These are phyloP conservation scores for Lycium barbarum DNA, from an alignment of 257 asterid genomes.

Conservation along the genomic window DNA sequence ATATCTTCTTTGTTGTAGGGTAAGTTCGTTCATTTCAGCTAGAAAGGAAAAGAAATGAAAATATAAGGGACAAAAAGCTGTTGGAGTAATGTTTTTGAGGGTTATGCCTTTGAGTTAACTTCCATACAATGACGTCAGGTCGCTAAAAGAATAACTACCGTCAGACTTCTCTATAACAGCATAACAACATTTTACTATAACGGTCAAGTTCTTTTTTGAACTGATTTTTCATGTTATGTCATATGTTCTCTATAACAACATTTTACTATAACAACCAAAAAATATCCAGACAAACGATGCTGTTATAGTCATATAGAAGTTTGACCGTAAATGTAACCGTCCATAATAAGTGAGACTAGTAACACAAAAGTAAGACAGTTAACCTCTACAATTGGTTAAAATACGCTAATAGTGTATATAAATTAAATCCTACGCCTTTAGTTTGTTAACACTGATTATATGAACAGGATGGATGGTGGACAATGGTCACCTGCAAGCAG, in stretches of 20 bases:
- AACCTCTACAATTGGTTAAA: not conserved
- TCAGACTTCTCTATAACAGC: too few relatives aligned
- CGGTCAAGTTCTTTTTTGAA: too few relatives aligned
- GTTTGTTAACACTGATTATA: not conserved
- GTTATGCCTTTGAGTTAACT: not conserved
- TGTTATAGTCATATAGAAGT: too few relatives aligned
- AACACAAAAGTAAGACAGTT: not conserved
- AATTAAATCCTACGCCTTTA: not conserved
- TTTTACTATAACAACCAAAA: too few relatives aligned
- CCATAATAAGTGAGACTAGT: not conserved
- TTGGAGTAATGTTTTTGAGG: not conserved
- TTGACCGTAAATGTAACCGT: not conserved
- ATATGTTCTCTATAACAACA: too few relatives aligned
- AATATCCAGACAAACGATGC: too few relatives aligned
- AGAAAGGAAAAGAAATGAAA: not conserved
- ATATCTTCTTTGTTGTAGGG: slow-evolving; percentile 56
- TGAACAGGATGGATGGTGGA: slow-evolving; percentile 49
- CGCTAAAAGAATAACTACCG: not conserved
- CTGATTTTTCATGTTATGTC: too few relatives aligned
- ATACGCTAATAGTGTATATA: not conserved
- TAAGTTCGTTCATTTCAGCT: slow-evolving; percentile 23
- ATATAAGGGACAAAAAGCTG: not conserved
- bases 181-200: too few relatives aligned
- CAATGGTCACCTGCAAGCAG: slow-evolving; percentile 52
- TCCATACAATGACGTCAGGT: not conserved